Evolutionary conservation across 768 basidiomycete genomes (phyloP).

Genomic region (Udeniomyces megalosporus): DNA sequence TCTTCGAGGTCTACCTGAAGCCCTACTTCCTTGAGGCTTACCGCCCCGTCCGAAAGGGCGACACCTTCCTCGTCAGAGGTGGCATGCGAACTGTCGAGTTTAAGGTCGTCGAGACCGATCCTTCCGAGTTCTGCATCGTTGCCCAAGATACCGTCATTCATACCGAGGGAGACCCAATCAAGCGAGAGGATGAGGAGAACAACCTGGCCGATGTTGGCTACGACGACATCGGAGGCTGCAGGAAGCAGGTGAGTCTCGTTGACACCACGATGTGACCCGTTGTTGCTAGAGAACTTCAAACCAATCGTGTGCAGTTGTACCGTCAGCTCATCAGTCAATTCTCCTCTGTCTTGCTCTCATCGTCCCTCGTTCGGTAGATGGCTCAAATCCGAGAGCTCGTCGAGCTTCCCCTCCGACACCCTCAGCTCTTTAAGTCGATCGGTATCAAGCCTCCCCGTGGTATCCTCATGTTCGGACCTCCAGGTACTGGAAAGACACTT

Average conservation of each 20-base stretch:
- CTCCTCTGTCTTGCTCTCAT: neutral
- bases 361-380: no score
- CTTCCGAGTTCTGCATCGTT: conserved; percentile 94
- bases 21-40: conserved; percentile 99
- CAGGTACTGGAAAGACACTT: conserved; percentile 97
- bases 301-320: no score
- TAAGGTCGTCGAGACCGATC: conserved; percentile 97
- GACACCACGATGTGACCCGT: neutral
- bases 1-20: conserved; percentile 95
- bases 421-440: conserved; percentile 98
- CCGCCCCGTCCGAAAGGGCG: conserved; percentile 88
- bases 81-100: conserved; percentile 98
- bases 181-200: conserved; percentile 95
- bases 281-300: no score
- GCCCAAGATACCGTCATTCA: conserved; percentile 98
- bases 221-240: conserved; percentile 97
- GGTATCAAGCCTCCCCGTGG: conserved; percentile 99
- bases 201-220: conserved; percentile 95
- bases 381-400: conserved; percentile 81
- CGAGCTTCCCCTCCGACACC: conserved; percentile 92
- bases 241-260: conserved; percentile 52
- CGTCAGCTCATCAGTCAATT: neutral
- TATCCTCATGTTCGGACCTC: conserved; percentile 96
- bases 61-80: conserved; percentile 97
- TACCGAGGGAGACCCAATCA: conserved; percentile 96